Percentiles rank a stretch among this genome's conserved stretches.
Conservation (phyloP, 78 protist species). For the Tieghemostelium lacteum region DNA sequence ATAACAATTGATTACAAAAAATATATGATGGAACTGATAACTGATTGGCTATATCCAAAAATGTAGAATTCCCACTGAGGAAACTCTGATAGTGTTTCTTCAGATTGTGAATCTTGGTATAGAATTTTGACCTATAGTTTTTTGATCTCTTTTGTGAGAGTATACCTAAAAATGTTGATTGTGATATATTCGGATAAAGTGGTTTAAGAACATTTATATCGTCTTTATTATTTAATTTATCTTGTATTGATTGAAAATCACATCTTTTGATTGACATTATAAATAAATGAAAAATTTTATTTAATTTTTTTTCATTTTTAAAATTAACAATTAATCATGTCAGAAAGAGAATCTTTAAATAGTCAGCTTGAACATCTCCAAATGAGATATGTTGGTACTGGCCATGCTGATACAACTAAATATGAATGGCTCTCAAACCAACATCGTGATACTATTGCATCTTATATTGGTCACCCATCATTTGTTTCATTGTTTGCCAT, state of each 20-base stretch:
- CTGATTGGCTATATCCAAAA: conserved; percentile 22
- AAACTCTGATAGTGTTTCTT: background rate
- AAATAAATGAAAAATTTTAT: too few species aligned
- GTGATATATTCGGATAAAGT: conserved; percentile 22
- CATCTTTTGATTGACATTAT: conserved; percentile 12
- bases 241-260: conserved; percentile 38
- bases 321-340: background rate
- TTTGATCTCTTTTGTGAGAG: conserved; percentile 55
- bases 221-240: conserved; percentile 51
- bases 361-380: conserved; percentile 81
- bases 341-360: conserved; percentile 79
- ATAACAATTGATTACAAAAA: conserved; percentile 10
- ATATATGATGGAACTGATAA: conserved; percentile 15
- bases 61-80: background rate
- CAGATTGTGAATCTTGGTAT: conserved; percentile 33
- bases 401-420: conserved; percentile 80
- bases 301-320: too few species aligned
- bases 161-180: conserved; percentile 51
- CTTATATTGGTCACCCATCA: conserved; percentile 85
- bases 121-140: conserved; percentile 1
- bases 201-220: conserved; percentile 18
- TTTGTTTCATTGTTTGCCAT: conserved; percentile 77
- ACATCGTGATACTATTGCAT: conserved; percentile 89
- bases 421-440: conserved; percentile 90
- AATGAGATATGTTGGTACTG: conserved; percentile 82